Percentiles rank a stretch among this genome's conserved stretches.
phyloP scores from a whole-genome alignment of 2,329 filamentous ascomycete species.

The Rutstroemia sp. region DNA sequence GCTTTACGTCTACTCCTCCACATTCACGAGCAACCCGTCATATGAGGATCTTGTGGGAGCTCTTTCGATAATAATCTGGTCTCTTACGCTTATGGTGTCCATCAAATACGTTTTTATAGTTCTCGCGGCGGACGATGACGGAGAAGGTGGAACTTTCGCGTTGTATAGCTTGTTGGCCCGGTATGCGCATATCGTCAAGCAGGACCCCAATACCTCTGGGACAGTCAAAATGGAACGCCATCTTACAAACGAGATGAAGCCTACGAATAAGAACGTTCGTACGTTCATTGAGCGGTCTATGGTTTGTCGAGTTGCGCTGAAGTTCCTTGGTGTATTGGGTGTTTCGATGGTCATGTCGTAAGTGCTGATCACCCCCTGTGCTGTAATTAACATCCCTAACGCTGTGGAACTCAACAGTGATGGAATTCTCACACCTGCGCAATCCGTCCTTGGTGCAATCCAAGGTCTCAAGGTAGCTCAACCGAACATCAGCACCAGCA shows the following conservation, averaged over 20 bases:
- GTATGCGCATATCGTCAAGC: conserved; percentile 52
- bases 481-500: conserved; percentile 45
- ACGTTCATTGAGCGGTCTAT: conserved; percentile 49
- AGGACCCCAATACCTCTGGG: conserved; percentile 49
- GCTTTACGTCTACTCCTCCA: conserved; percentile 66
- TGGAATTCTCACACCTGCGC: conserved; percentile 60
- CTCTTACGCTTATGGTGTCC: conserved; percentile 60
- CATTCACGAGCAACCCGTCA: conserved; percentile 48
- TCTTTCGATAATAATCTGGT: conserved; percentile 63
- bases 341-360: conserved; percentile 56
- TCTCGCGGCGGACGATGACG: conserved; percentile 60
- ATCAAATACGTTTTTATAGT: conserved; percentile 63
- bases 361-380: conserved; percentile 10
- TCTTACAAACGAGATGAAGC: conserved; percentile 46
- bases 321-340: conserved; percentile 55
- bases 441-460: conserved; percentile 62
- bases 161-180: conserved; percentile 57
- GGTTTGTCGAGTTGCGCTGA: conserved; percentile 45
- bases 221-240: conserved; percentile 53
- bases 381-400: conserved; percentile 5
- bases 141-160: conserved; percentile 63
- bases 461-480: conserved; percentile 55
- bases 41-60: conserved; percentile 55
- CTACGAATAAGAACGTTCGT: conserved; percentile 44
- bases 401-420: conserved; percentile 29